Percentiles rank a stretch among this genome's conserved stretches.
These are phyloP conservation scores for Hirschfeldia incana DNA, from an alignment of 345 rosid genomes.

Conservation along the genomic window DNA sequence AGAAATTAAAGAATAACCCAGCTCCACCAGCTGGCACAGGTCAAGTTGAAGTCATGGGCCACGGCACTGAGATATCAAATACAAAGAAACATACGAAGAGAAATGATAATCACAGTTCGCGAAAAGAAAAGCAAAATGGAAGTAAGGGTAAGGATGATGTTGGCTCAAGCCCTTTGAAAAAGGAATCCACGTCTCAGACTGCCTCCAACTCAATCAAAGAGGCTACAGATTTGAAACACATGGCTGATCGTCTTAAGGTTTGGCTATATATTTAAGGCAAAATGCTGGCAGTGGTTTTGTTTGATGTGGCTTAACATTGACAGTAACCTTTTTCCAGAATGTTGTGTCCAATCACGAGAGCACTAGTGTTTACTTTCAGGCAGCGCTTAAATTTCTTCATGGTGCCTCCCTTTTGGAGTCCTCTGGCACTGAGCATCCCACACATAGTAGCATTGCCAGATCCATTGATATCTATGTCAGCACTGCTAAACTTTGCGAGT, in stretches of 20 bases:
- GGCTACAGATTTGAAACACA: constrained; percentile 86
- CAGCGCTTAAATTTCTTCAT: constrained; percentile 68
- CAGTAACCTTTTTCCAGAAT: constrained; percentile 42
- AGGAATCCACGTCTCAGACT: constrained; percentile 65
- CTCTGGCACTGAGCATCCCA: constrained; percentile 44
- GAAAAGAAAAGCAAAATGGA: constrained; percentile 54
- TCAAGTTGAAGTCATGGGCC: constrained; percentile 46
- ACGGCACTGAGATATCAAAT: constrained; percentile 45
- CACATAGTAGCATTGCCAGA: constrained; percentile 47
- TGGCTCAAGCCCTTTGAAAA: constrained; percentile 71
- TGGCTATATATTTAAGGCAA: constrained; percentile 1
- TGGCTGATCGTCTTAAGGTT: constrained; percentile 95
- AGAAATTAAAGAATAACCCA: constrained; percentile 43
- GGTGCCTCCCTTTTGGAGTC: constrained; percentile 70
- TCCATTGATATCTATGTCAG: constrained; percentile 51
- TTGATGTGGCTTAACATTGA: constrained; percentile 20
- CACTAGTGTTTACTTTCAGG: constrained; percentile 62
- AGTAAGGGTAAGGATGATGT: constrained; percentile 50
- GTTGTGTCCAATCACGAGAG: constrained; percentile 60
- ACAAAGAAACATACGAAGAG: constrained; percentile 47
- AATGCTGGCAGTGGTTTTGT: constrained; percentile 17
- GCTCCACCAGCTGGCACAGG: constrained; percentile 49
- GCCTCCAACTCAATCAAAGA: constrained; percentile 80
- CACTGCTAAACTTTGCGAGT: constrained; percentile 71
- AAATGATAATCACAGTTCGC: constrained; percentile 49